phyloP scores from a whole-genome alignment of 441 rosid genomes.

The Bocquillonia castaneifolia region DNA sequence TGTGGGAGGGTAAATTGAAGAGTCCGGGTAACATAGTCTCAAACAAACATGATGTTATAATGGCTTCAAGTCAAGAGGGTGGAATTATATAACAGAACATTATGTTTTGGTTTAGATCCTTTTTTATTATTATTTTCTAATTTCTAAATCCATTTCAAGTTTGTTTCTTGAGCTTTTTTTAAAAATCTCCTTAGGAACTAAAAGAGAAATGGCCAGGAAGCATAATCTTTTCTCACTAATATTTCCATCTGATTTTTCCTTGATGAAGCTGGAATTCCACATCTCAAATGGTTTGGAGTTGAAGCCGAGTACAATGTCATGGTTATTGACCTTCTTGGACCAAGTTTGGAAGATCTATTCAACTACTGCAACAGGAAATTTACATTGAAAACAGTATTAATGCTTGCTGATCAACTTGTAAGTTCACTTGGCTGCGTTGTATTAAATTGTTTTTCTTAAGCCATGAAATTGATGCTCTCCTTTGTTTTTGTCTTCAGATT shows the following conservation, averaged over 20 bases:
- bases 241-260: conserved; percentile 23
- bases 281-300: conserved; percentile 94
- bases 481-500: conserved; percentile 45
- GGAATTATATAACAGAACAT: not conserved
- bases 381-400: conserved; percentile 84
- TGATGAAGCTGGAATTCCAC: conserved; percentile 84
- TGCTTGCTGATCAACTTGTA: conserved; percentile 71
- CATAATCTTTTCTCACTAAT: not conserved
- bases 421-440: conserved; percentile 24
- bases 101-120: not conserved
- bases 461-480: conserved; percentile 4
- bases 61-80: too few species aligned
- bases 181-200: not conserved
- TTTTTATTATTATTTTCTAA: not conserved
- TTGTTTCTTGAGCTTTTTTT: not conserved
- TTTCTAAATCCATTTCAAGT: not conserved
- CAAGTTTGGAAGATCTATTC: conserved; percentile 95
- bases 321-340: conserved; percentile 99
- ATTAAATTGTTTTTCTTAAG: not conserved
- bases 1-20: too few species aligned
- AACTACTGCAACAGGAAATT: conserved; percentile 91
- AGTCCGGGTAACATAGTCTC: too few species aligned
- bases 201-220: not conserved
- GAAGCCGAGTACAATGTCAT: conserved; percentile 40
- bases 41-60: too few species aligned